phyloP scores from a whole-genome alignment of 352 stramenopile species.

The Phytophthora chlamydospora region DNA sequence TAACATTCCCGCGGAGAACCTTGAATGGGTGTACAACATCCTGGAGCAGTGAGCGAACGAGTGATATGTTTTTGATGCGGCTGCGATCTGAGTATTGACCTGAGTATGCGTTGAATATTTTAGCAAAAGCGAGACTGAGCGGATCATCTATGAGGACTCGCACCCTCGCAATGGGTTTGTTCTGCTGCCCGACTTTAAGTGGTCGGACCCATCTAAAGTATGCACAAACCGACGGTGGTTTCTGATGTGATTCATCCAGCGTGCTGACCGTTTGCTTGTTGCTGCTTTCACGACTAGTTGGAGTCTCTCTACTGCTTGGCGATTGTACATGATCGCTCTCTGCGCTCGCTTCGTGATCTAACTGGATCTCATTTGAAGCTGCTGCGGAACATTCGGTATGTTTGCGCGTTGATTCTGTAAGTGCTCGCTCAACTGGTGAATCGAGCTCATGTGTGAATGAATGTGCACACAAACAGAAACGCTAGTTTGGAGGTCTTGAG shows the following conservation, averaged over 20 bases:
- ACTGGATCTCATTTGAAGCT: constrained; percentile 63
- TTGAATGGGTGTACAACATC: constrained; percentile 92
- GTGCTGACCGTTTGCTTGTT: too few species aligned
- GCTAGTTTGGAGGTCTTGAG: constrained; percentile 57
- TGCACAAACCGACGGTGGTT: neutral
- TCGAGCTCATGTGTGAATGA: constrained; percentile 4
- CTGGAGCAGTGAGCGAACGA: constrained; percentile 72
- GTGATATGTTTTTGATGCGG: neutral
- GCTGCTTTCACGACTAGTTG: constrained; percentile 40
- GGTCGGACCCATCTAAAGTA: constrained; percentile 75
- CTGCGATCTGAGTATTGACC: constrained; percentile 8
- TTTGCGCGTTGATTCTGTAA: neutral
- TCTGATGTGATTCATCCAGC: too few species aligned
- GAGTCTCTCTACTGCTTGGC: constrained; percentile 85
- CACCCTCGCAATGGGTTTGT: constrained; percentile 76
- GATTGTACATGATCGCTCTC: constrained; percentile 75
- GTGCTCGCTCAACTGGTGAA: neutral
- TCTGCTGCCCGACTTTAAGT: constrained; percentile 87
- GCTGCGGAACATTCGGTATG: constrained; percentile 76
- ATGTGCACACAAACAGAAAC: constrained; percentile 45
- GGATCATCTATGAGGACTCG: constrained; percentile 80
- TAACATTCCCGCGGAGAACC: constrained; percentile 71
- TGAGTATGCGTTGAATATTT: neutral
- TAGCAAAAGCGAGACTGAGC: constrained; percentile 83
- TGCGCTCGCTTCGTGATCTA: constrained; percentile 82